Evolutionary conservation across 1,284 basidiomycete species (phyloP), one percentile per base, ranked within the genome.

Genomic region (Exobasidium rhododendri): DNA sequence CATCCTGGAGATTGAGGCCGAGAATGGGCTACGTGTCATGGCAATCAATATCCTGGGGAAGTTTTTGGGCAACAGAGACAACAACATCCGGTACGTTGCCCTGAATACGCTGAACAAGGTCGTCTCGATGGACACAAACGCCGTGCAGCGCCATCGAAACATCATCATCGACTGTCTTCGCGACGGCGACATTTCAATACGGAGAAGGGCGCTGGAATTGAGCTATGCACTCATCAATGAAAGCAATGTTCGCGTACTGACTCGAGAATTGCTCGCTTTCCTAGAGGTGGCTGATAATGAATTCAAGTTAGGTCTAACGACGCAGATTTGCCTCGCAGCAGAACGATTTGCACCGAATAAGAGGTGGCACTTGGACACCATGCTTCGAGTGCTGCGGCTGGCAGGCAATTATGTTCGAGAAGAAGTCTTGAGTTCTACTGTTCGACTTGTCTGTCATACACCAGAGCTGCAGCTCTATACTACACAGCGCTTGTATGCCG

Each of bases 41-140:
- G 96, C 96, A 0, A 99, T 99, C 82, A 99, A 99, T 80, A 97
- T 98, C 63, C 85, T 99, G 47, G 96, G 96, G 65, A 98, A 97
- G 81, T 99, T 98, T 83, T 83, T 99, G 73, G 89, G 91, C 77
- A 98, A 99, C 82, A 86, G 92, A 31, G 96, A 99, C 81, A 99
- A 99, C 82, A 99, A 99, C 79, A 98, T 98, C 74, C 61, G 85
- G 60, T 99, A 99, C 80, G 96, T 98, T 49, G 94, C 96, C 4
- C 86, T 98, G 55, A 94, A 99, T 81, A 99, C 96, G 0, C 86
- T 99, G 51, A 97, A 96, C 85, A 98, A 98, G 81, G 94, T 98
- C 28, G 94, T 99, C 2, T 85, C 89, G 10, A 94, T 98, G 84
- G 94, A 98, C 81, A 97, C 94, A 7, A 94, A 94, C 77, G 96